Conservation (phyloP, 371 early-diverging fungal genomes). For the Mucor racemosus region DNA sequence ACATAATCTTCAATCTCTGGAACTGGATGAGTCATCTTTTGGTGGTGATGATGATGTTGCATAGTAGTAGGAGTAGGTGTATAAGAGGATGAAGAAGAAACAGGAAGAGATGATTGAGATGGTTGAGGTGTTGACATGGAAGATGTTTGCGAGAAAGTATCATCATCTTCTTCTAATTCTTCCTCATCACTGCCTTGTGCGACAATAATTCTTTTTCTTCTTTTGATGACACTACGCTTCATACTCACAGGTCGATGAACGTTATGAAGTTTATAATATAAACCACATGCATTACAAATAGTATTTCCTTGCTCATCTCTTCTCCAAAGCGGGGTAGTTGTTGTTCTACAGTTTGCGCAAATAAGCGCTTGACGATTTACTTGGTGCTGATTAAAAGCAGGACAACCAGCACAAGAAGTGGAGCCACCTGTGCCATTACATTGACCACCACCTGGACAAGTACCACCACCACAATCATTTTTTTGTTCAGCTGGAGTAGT, state of each 20-base stretch:
- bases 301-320: conserved; percentile 78
- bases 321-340: conserved; percentile 92
- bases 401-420: conserved; percentile 73
- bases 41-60: background rate
- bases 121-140: background rate
- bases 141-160: background rate
- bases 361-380: conserved; percentile 56
- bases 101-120: background rate
- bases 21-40: conserved; percentile 12
- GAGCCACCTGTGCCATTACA: conserved; percentile 78
- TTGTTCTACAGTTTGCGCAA: conserved; percentile 83
- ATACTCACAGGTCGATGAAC: conserved; percentile 79
- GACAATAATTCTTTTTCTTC: conserved; percentile 75
- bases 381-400: conserved; percentile 73
- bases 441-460: conserved; percentile 78
- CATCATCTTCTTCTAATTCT: conserved; percentile 3
- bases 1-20: conserved; percentile 43
- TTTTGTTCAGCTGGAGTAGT: conserved; percentile 1
- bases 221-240: conserved; percentile 85
- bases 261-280: conserved; percentile 86
- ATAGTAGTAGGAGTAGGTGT: background rate
- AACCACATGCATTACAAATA: conserved; percentile 89
- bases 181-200: conserved; percentile 31
- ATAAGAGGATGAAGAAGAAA: background rate
- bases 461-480: conserved; percentile 36